Evolutionary conservation across 345 rosid species (phyloP).

Genomic region (Gossypium sturtianum): DNA sequence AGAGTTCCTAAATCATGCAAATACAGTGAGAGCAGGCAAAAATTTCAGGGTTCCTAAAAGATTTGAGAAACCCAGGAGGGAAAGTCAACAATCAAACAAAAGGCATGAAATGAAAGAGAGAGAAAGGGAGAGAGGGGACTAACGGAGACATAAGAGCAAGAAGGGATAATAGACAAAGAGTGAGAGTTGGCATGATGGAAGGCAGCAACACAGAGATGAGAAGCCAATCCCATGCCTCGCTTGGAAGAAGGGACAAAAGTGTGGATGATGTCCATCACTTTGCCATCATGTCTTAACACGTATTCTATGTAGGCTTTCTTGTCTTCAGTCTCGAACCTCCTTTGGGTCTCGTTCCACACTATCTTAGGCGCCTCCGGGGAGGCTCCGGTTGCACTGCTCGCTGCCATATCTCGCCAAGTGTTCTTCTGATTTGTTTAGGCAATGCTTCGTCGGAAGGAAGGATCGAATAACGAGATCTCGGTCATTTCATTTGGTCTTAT

Average conservation of each 20-base stretch:
- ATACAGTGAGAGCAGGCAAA: background rate
- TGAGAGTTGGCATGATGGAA: constrained; percentile 63
- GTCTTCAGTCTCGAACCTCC: constrained; percentile 86
- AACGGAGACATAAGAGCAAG: constrained; percentile 86
- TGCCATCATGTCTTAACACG: constrained; percentile 43
- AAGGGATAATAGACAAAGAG: constrained; percentile 59
- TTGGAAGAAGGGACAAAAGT: constrained; percentile 75
- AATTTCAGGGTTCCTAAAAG: background rate
- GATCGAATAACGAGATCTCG: background rate
- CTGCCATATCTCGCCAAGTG: constrained; percentile 15
- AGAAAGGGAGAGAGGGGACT: constrained; percentile 8
- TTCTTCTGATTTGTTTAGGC: background rate
- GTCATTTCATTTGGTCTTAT: background rate
- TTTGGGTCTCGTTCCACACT: constrained; percentile 44
- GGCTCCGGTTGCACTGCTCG: constrained; percentile 10
- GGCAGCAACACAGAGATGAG: constrained; percentile 73
- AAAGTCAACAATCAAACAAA: background rate
- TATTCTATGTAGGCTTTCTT: constrained; percentile 65
- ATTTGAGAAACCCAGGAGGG: background rate
- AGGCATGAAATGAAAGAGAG: background rate
- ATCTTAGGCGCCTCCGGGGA: constrained; percentile 41
- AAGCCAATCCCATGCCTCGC: constrained; percentile 83
- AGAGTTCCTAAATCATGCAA: background rate
- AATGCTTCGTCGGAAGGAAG: background rate
- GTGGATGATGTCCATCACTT: constrained; percentile 71